A percentile compares a stretch with the other conserved stretches of the same genome.
Evolutionary conservation across 179 eudicot genomes (phyloP).

Genomic region (Spergularia azorica): DNA sequence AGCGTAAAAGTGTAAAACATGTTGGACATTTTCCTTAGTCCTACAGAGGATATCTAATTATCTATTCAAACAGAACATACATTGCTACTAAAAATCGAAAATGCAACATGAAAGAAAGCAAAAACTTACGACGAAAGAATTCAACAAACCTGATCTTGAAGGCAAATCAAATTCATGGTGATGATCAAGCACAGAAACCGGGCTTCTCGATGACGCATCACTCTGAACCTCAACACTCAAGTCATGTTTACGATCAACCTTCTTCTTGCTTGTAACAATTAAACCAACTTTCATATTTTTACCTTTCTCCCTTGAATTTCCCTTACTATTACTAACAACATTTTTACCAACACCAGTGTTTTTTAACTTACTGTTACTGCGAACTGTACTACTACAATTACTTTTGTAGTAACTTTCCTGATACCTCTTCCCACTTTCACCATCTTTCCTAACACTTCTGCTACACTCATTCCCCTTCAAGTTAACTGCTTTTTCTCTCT

Average conservation of each 20-base stretch:
- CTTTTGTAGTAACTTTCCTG: slow-evolving; percentile 15
- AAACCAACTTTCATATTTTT: slow-evolving; percentile 12
- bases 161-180: slow-evolving; percentile 18
- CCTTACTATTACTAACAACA: not conserved
- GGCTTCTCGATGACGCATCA: slow-evolving; percentile 27
- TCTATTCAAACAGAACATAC: too few species aligned
- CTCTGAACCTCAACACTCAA: slow-evolving; percentile 22
- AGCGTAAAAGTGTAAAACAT: too few species aligned
- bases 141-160: slow-evolving; percentile 27
- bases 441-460: not conserved
- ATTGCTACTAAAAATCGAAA: not conserved
- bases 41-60: too few species aligned
- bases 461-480: slow-evolving; percentile 10
- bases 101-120: not conserved
- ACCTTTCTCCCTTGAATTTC: slow-evolving; percentile 26
- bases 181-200: slow-evolving; percentile 39
- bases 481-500: not conserved
- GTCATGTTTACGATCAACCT: slow-evolving; percentile 16
- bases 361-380: not conserved
- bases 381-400: not conserved
- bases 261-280: slow-evolving; percentile 17
- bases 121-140: not conserved
- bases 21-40: too few species aligned
- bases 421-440: slow-evolving; percentile 14
- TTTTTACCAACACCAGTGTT: not conserved